Evolutionary conservation across 139 green algal species (phyloP).

Genomic region (Picochlorum sp.): DNA sequence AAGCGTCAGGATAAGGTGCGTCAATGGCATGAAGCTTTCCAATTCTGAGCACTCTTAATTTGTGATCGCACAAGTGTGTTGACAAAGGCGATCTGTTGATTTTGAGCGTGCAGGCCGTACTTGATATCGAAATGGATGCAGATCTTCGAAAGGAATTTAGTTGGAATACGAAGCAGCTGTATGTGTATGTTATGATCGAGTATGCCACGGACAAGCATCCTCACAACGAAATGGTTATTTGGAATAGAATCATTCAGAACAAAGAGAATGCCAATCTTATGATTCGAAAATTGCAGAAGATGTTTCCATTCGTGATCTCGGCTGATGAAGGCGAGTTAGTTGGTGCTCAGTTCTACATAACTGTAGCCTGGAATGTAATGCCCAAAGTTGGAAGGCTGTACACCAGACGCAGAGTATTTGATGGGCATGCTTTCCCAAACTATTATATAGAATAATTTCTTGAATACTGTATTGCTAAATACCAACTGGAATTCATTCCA

Average conservation of each 20-base stretch:
- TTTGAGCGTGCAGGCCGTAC: constrained; percentile 33
- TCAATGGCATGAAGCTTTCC: too few species aligned
- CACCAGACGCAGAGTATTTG: constrained; percentile 1
- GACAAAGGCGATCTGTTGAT: too few species aligned
- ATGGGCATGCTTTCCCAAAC: neutral
- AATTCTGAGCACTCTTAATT: neutral
- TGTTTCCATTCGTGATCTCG: constrained; percentile 63
- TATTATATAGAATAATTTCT: constrained; percentile 18
- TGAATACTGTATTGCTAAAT: too few species aligned
- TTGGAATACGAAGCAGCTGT: constrained; percentile 87
- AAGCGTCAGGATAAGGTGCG: constrained; percentile 7
- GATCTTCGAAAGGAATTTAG: constrained; percentile 64
- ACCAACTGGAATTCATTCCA: too few species aligned
- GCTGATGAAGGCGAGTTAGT: constrained; percentile 49
- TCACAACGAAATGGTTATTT: constrained; percentile 69
- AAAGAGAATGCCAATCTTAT: constrained; percentile 35
- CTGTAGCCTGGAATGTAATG: constrained; percentile 73
- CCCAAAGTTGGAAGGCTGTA: constrained; percentile 47
- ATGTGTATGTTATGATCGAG: constrained; percentile 46
- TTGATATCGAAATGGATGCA: constrained; percentile 45
- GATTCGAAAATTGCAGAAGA: constrained; percentile 34
- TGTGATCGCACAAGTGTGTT: too few species aligned
- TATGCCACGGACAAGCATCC: constrained; percentile 34
- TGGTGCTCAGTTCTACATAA: constrained; percentile 52
- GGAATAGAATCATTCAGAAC: constrained; percentile 55